Base-by-base conservation (phyloP, 306 rosid genomes). In the Castanea crenata region DNA sequence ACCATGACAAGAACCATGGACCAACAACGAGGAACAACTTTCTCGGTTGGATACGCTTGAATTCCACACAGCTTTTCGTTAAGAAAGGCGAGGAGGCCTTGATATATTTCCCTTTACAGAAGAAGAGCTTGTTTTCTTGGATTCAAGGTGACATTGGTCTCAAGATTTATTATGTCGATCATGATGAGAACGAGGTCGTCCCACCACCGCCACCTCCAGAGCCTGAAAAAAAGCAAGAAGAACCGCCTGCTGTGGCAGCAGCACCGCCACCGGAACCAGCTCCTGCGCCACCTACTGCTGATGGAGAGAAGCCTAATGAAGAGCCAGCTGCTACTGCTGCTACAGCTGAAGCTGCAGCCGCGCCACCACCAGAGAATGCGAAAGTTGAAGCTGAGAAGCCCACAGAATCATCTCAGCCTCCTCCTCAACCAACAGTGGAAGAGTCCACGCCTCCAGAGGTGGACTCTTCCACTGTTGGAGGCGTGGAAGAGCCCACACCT, bases 61-160 rank as follows among this genome's bases (percentile, higher is more conserved):
- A 86, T 27, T 89, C 97, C 7, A 62, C 89, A 0, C 97, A 91
- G 80, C 46, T 41, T 41, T 88, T 94, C 57, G 99, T 94, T 5
- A 68, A 63, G 31, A 94, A 89, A 74, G 99, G 97, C 6, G 99
- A 94, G 81, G 99, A 94, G 80, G 97, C 99, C 38, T 73, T 94
- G 79, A 90, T 94, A 14, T 92, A 94, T 49, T 90, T 85, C 31
- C 80, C 77, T 6, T 67, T 94, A 77, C 85, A 92, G 80, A 94
- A 86, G 89, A 94, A 90, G 80, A 71, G 67, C 77, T 20, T 88
- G 27, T 46, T 88, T 61, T 90, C 74, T 62, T 89, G 83, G 83
- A 75, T 89, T 55, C 92, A 86, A 64, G 97, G 99, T 0, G 90
- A 94, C 13, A 83, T 94, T 56, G 99, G 99, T 4, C 81, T 94